phyloP scores from a whole-genome alignment of 164 flowering plant species.

The Chimonanthus salicifolius region DNA sequence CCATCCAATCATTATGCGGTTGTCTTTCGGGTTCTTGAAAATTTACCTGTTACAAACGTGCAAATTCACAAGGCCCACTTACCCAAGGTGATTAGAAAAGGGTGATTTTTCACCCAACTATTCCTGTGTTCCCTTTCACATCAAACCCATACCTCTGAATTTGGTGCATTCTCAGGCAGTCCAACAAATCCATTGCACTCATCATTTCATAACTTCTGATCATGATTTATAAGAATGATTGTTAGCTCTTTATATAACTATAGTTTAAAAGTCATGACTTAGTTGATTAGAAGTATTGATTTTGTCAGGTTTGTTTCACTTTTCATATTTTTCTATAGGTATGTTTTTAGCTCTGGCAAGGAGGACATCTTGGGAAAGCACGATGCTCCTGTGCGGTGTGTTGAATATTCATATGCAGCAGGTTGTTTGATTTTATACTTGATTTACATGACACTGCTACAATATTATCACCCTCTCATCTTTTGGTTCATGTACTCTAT shows the following conservation, averaged over 20 bases:
- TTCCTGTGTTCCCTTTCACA: too few relatives aligned
- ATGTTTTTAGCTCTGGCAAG: conserved; percentile 66
- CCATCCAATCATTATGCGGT: too few relatives aligned
- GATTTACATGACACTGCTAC: background rate
- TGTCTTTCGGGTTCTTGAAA: too few relatives aligned
- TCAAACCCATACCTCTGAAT: too few relatives aligned
- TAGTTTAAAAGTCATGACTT: background rate
- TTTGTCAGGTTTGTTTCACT: conserved; percentile 6
- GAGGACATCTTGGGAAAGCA: conserved; percentile 89
- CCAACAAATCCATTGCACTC: too few relatives aligned
- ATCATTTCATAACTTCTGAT: background rate
- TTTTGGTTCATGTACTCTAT: background rate
- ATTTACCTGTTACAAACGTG: too few relatives aligned
- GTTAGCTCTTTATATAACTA: too few relatives aligned
- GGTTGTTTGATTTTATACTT: conserved; percentile 34
- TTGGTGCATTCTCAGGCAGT: too few relatives aligned
- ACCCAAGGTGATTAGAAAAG: too few relatives aligned
- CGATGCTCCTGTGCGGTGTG: conserved; percentile 92
- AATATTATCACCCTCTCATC: background rate
- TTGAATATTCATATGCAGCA: conserved; percentile 91
- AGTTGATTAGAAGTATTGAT: background rate
- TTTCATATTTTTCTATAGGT: conserved; percentile 39
- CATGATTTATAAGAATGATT: background rate
- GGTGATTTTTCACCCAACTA: too few relatives aligned
- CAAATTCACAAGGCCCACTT: too few relatives aligned